Conservation (phyloP, 176 grass and related monocot species). For the Metroxylon sagu region DNA sequence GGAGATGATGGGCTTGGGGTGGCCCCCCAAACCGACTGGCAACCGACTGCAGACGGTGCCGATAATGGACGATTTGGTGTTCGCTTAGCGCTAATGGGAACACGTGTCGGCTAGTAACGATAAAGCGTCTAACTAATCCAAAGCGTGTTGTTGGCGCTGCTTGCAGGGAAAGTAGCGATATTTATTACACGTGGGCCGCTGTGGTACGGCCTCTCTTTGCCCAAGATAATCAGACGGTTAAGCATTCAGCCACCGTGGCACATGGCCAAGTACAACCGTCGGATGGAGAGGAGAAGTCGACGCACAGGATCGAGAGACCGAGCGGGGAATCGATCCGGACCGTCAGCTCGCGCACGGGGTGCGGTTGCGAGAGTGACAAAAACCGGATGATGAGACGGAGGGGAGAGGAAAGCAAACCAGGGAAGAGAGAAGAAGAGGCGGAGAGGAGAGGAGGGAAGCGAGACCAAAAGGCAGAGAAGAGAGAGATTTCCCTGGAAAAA, state of each 20-base stretch:
- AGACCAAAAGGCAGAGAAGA: not conserved
- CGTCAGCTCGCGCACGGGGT: slow-evolving; percentile 38
- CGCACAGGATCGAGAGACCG: slow-evolving; percentile 10
- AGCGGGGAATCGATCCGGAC: slow-evolving; percentile 24
- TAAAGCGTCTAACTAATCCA: no score
- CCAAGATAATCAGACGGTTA: no score
- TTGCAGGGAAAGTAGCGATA: slow-evolving; percentile 45
- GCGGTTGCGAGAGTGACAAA: slow-evolving; percentile 33
- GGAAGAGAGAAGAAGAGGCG: slow-evolving; percentile 15
- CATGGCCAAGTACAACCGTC: not conserved
- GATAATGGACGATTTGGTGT: no score
- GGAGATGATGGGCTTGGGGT: no score
- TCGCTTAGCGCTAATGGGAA: not conserved
- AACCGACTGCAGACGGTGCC: no score
- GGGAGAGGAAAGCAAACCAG: slow-evolving; percentile 47
- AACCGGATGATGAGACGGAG: slow-evolving; percentile 44
- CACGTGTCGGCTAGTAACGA: slow-evolving; percentile 37
- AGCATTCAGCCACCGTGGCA: not conserved
- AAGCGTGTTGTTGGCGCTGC: slow-evolving; percentile 20
- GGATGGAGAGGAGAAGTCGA: not conserved
- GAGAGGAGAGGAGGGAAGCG: not conserved
- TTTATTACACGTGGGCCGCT: slow-evolving; percentile 39
- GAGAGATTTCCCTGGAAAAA: slow-evolving; percentile 3
- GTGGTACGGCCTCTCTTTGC: not conserved
- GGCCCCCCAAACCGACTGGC: no score